Base-by-base conservation (phyloP, 225 moss, liverwort and hornwort species). In the Pseudisothecium myosuroides region DNA sequence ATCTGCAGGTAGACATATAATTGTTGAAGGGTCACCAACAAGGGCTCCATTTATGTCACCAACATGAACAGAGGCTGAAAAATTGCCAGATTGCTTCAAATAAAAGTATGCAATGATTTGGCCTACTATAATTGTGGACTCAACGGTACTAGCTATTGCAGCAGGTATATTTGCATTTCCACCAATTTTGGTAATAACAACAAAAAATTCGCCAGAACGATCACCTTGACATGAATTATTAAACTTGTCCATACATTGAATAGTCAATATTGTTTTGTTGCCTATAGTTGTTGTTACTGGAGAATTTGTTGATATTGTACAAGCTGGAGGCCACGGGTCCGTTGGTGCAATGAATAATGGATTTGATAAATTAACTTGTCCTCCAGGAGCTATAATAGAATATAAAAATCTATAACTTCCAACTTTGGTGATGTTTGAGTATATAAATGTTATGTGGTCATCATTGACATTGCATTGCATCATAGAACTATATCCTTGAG, bases 201-300 rank as follows among this genome's bases (percentile, higher is more conserved):
- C 88, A 69, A 82, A 18, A 88, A 91, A 89, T 72, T 91, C 63
- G 1, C 87, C 43, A 0, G 88, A 93, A 72, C 5, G 79, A 88
- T 93, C 91, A 81, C 93, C 91, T 37, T 68, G 34, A 77, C 89
- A 93, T 36, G 89, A 61, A 27, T 91, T 93, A 29, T 91, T 89
- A 66, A 87, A 91, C 29, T 52, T 89, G 19, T 93, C 91, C 47
- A 50, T 60, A 73, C 93, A 93, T 69, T 81, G 87, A 81, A 93
- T 91, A 24, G 54, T 81, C 29, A 91, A 61, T 81, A 85, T 49
- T 49, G 91, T 91, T 23, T 93, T 93, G 20, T 59, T 93, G 5
- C 91, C 91, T 37, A 87, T 21, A 2, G 75, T 89, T 8, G 91
- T 87, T 22, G 24, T 21, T 63, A 91, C 82, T 7, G 88, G 79